Base-by-base conservation (phyloP, 345 rosid species). In the Hypericum perforatum region DNA sequence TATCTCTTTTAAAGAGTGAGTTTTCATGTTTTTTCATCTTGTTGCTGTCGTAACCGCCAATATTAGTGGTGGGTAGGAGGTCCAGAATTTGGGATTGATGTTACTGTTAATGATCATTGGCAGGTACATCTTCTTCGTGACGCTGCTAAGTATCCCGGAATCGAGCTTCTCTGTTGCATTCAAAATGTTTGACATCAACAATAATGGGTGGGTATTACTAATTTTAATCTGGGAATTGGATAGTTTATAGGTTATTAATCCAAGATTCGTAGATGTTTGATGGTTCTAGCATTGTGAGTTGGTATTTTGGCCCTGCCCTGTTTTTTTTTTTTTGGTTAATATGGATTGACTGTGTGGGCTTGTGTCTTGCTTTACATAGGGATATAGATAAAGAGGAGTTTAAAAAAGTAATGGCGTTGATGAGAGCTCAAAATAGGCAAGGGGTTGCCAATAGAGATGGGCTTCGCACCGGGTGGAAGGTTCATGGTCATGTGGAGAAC, bases 1-100 rank as follows among this genome's bases (percentile, higher is more conserved):
- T 38, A 79, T 88, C 63, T 92, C 98, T 32, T 92, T 88, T 69
- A 80, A 80, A 75, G 98, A 92, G 98, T 92, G 69, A 74, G 98
- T 67, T 54, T 16, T 53, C 7, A 29, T 32, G 9, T 51, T 15
- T 9, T 13, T 13, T 48, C 22, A 5, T 9, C 41, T 44, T 56
- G 7, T 44, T 37, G 10, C 32, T 22, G 1, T 22, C 1, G 32
- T 22, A 22, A 22, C 32, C 32, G 32, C 32, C 32, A 22, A 4
- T 22, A 22, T 4, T 22, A 22, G 32, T 1, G 32, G 32, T 22
- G 4, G 4, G 32, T 22, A 22, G 32, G 32, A 22, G 32, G 32
- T 22, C 32, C 32, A 22, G 32, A 22, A 5, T 6, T 39, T 14
- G 45, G 16, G 22, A 9, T 8, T 39, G 36, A 11, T 22, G 13